phyloP scores from a whole-genome alignment of 345 rosid genomes.

The Nephelium lappaceum region DNA sequence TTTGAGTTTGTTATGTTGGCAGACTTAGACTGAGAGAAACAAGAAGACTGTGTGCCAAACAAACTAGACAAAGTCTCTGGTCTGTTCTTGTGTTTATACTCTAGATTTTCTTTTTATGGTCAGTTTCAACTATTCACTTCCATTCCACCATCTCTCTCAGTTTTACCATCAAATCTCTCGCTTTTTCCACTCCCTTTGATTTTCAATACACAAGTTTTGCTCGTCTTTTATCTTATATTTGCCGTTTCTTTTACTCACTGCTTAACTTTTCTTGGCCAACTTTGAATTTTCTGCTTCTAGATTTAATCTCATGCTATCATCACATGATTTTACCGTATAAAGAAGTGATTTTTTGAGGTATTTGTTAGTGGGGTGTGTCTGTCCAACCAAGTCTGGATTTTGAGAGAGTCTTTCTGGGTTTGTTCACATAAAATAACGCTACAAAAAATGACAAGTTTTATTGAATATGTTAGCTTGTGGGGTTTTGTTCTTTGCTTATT shows the following conservation, averaged over 20 bases:
- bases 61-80: conserved; percentile 13
- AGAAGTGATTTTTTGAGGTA: conserved; percentile 23
- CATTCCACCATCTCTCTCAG: conserved; percentile 2
- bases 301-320: conserved; percentile 20
- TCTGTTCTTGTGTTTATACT: background rate
- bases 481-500: conserved; percentile 34
- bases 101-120: conserved; percentile 7
- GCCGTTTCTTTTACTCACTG: background rate
- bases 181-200: conserved; percentile 1
- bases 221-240: background rate
- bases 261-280: background rate
- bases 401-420: conserved; percentile 24
- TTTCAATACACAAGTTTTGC: background rate
- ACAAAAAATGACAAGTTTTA: background rate
- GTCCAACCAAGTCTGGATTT: conserved; percentile 17
- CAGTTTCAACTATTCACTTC: conserved; percentile 14
- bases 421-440: conserved; percentile 57
- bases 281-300: background rate
- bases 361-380: conserved; percentile 2
- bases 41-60: background rate
- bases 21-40: background rate
- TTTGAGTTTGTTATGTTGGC: background rate
- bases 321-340: conserved; percentile 24
- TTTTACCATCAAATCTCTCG: background rate
- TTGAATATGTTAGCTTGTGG: conserved; percentile 35